These are phyloP conservation scores for Grosmannia huntii DNA, from an alignment of 2,329 filamentous ascomycete species.

Conservation along the genomic window DNA sequence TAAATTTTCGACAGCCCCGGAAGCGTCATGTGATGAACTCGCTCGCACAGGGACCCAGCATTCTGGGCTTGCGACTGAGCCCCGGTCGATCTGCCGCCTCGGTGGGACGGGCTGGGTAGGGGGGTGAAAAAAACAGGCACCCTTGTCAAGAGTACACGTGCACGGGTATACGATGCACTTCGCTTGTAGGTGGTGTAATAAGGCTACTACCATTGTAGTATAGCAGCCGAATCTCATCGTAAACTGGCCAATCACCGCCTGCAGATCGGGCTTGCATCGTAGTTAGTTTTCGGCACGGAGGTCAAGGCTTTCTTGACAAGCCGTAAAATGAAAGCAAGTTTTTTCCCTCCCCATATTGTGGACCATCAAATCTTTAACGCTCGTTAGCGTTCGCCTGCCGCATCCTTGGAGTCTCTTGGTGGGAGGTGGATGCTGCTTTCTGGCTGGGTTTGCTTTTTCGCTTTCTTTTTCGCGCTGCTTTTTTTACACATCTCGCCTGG, in stretches of 20 bases:
- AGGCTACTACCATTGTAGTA: neutral
- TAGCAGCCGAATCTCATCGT: neutral
- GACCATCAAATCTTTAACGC: constrained; percentile 9
- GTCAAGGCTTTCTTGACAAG: neutral
- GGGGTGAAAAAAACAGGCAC: neutral
- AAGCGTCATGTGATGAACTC: neutral
- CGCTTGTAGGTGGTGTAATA: neutral
- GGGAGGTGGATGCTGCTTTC: neutral
- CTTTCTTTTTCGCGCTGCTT: neutral
- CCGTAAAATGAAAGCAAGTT: too few species aligned
- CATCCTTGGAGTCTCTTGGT: neutral
- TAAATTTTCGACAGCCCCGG: neutral
- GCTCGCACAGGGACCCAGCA: constrained; percentile 1
- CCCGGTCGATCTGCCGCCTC: constrained; percentile 13
- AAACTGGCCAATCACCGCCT: neutral
- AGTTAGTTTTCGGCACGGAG: neutral
- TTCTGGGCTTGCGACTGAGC: constrained; percentile 10
- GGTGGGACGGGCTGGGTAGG: constrained; percentile 6
- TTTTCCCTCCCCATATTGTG: too few species aligned
- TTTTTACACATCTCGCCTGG: neutral
- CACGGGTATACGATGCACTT: neutral
- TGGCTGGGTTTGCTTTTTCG: neutral
- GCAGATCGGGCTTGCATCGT: neutral
- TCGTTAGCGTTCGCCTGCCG: constrained; percentile 2
- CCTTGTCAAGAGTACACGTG: neutral